Evolutionary conservation across 441 rosid species (phyloP).

Genomic region (Eugenia klotzschiana): DNA sequence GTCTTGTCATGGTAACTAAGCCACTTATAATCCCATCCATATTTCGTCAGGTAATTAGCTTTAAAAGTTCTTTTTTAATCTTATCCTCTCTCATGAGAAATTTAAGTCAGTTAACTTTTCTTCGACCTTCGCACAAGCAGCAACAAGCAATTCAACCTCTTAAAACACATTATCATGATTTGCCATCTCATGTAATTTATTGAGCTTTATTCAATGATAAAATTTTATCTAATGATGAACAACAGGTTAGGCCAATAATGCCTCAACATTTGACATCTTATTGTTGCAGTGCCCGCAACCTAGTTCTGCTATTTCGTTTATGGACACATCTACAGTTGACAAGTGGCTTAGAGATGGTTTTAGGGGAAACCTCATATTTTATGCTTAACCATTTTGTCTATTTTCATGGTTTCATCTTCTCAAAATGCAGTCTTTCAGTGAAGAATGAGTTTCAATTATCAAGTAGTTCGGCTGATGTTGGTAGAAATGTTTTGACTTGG

Average conservation of each 20-base stretch:
- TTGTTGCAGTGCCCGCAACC: not conserved
- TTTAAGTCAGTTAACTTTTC: not conserved
- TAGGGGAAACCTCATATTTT: not conserved
- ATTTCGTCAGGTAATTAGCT: conserved; percentile 47
- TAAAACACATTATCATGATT: not conserved
- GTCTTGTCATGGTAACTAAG: conserved; percentile 76
- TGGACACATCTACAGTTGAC: not conserved
- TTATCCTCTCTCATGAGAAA: not conserved
- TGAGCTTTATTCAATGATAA: not conserved
- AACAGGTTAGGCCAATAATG: not conserved
- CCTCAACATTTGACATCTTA: not conserved
- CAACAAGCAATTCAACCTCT: not conserved
- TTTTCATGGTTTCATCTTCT: not conserved
- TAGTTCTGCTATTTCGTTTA: not conserved
- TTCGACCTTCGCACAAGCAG: not conserved
- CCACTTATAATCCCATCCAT: conserved; percentile 74
- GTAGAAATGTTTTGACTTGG: not conserved
- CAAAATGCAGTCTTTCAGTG: not conserved
- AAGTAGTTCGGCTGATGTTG: not conserved
- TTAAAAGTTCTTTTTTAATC: not conserved
- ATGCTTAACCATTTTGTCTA: not conserved
- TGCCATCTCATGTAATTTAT: not conserved
- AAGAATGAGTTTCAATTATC: not conserved
- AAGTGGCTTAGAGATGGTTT: not conserved
- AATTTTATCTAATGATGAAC: not conserved